Base-by-base conservation (phyloP, 2,329 filamentous ascomycete species). In the Colletotrichum scovillei region DNA sequence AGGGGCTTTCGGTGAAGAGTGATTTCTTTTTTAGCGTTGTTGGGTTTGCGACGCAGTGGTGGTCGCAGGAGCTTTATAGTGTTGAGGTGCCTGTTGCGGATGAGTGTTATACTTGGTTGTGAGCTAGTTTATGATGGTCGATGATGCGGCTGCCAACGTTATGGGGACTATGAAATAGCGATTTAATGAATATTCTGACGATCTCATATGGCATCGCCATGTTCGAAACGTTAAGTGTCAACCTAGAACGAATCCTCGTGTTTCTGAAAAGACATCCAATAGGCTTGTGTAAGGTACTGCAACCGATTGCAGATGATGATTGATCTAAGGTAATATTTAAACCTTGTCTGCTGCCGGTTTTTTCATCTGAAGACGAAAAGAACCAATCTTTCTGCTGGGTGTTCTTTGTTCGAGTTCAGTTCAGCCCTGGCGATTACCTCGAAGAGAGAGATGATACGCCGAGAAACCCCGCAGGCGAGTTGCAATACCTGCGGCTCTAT, bases 31-130 rank as follows among this genome's bases (percentile, higher is more conserved):
- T 80, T 8, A 76, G 67, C 57, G 72, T 80, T 32, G 32, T 75
- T 12, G 78, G 76, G 2, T 78, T 75, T 22, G 77, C 78, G 11
- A 79, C 77, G 8, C 68, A 79, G 73, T 77, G 78, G 67, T 80
- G 77, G 76, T 74, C 68, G 49, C 72, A 72, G 64, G 76, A 75
- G 28, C 65, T 80, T 3, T 80, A 79, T 69, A 78, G 68, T 56
- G 75, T 78, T 4, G 74, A 72, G 11, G 74, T 80, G 4, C 78
- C 78, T 3, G 76, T 80, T 52, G 78, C 76, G 5, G 71, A 78
- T 46, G 65, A 78, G 74, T 80, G 79, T 63, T 79, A 79, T 63
- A 72, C 76, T 19, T 78, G 77, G 77, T 19, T 59, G 55, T 75
- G 42, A 69, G 28, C 2, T 49, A 6, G 42, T 22, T 22, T n/a